Evolutionary conservation across 768 basidiomycete genomes (phyloP).

Genomic region (Xanthoconium purpureum): DNA sequence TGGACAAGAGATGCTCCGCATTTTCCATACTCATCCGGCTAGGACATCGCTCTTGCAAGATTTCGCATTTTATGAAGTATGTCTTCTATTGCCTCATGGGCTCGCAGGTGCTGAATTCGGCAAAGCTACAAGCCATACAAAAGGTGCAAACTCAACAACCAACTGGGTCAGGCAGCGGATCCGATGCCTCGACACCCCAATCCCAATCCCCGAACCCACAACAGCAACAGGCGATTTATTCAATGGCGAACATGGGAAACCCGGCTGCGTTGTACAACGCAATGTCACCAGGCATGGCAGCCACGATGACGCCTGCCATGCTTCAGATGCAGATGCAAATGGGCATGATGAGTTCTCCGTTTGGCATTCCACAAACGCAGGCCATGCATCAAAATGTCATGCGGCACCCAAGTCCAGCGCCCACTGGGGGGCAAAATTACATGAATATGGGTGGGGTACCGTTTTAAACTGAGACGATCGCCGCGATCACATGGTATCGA

Average conservation of each 20-base stretch:
- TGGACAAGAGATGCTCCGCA: conserved; percentile 93
- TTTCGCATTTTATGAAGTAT: conserved; percentile 87
- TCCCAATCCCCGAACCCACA: conserved; percentile 40
- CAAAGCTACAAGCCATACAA: conserved; percentile 81
- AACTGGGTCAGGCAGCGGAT: conserved; percentile 25
- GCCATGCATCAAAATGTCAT: conserved; percentile 86
- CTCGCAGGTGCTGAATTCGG: conserved; percentile 6
- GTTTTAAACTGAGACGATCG: conserved; percentile 23
- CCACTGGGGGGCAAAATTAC: conserved; percentile 44
- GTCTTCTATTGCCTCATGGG: conserved; percentile 11
- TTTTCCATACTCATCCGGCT: conserved; percentile 91
- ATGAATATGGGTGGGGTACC: conserved; percentile 41
- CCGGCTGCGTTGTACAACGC: conserved; percentile 41
- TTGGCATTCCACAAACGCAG: conserved; percentile 55
- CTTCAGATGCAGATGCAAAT: conserved; percentile 49
- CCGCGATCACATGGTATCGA: background rate
- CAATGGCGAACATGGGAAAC: conserved; percentile 39
- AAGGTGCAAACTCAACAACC: conserved; percentile 47
- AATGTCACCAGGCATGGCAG: conserved; percentile 32
- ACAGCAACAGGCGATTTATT: conserved; percentile 49
- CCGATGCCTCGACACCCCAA: conserved; percentile 31
- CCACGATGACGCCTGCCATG: conserved; percentile 32
- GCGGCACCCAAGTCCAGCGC: conserved; percentile 74
- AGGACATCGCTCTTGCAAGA: conserved; percentile 92
- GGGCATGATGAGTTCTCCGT: conserved; percentile 47